Evolutionary conservation across 768 basidiomycete species (phyloP), one percentile per base, ranked within the genome.

Genomic region (Lentinula edodes): DNA sequence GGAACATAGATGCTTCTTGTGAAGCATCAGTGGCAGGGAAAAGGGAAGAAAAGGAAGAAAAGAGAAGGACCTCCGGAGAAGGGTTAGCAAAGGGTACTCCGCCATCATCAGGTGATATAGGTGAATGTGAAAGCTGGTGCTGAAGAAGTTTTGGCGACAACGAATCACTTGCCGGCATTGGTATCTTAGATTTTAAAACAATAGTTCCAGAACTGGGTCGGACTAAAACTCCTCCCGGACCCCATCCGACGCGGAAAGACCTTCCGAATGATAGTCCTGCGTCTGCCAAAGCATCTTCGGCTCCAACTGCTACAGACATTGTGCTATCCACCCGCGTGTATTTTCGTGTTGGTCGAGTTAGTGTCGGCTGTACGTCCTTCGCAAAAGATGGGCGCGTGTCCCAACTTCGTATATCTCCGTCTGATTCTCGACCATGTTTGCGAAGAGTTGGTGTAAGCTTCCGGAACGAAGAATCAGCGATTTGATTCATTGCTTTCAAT

Each of bases 211-310:
- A 87, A 1, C 84, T 78, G 93, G 89, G 10, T 87, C 87, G 55
- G 15, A 56, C 55, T 6, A 98, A 69, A 42, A 77, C 79, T 0
- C 93, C 93, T 41, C 83, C 81, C 1, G 91, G 88, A 18, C 95
- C 93, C 93, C 95, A 98, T 4, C 92, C 87, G 2, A 90, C 92
- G 61, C 94, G 82, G 72, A 94, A 97, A 12, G 91, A 92, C 16
- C 93, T 83, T 12, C 95, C 95, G 60, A 95, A 76, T 0, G 90
- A 83, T 39, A 98, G 76, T 0, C 94, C 95, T 15, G 92, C 90
- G 72, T 99, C 96, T 10, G 85, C 76, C 48, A 86, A 74, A 34
- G 81, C 77, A 3, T 80, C 83, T 71, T 96, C 94, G 48, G 78
- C 76, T 5, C 84, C 88, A 38, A 76, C 77, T 1, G 84, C 84